phyloP scores from a whole-genome alignment of 306 rosid genomes.

The Medicago arabica region DNA sequence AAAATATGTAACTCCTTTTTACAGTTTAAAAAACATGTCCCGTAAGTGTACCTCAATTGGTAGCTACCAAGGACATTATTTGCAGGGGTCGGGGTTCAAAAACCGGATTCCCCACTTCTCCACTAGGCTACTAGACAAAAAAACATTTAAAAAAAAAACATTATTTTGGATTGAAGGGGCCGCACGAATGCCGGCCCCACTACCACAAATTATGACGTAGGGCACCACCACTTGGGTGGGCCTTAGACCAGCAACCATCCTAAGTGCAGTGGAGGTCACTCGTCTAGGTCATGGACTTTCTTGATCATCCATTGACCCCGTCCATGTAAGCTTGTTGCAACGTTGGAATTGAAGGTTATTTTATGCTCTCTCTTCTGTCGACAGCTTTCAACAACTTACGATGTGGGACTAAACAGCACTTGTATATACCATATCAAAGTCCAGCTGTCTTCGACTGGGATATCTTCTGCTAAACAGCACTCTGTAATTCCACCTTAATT shows the following conservation, averaged over 20 bases:
- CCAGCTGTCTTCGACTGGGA: neutral
- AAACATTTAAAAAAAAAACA: neutral
- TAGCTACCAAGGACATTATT: neutral
- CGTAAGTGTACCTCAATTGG: no score
- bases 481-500: neutral
- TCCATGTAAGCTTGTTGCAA: conserved; percentile 56
- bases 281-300: conserved; percentile 50
- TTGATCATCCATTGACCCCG: conserved; percentile 48
- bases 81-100: no score
- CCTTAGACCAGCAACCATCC: conserved; percentile 55
- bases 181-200: conserved; percentile 67
- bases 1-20: neutral
- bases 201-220: conserved; percentile 66
- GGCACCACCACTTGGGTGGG: conserved; percentile 52
- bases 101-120: no score
- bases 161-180: neutral
- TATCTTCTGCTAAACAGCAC: neutral
- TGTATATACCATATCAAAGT: neutral
- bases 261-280: conserved; percentile 56
- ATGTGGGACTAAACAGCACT: conserved; percentile 20
- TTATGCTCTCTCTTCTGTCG: neutral
- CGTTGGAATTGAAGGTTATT: neutral
- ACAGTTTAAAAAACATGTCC: neutral
- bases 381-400: neutral
- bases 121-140: no score